Conservation (phyloP, 169 alveolate genomes). For the Plasmodium malariae region DNA sequence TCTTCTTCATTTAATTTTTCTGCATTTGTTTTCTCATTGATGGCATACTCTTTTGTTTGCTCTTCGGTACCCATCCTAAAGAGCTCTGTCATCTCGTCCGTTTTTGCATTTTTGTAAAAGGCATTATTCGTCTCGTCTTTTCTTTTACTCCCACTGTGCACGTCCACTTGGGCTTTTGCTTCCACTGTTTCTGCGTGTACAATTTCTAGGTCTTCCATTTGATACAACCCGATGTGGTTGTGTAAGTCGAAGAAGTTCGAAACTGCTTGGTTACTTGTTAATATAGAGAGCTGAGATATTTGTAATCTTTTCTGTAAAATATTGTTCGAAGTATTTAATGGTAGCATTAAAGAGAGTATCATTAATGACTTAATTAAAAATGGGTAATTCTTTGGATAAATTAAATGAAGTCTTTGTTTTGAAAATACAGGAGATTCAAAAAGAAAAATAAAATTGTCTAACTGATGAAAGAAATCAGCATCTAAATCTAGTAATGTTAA, state of each 20-base stretch:
- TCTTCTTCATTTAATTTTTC: constrained; percentile 43
- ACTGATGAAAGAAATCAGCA: constrained; percentile 79
- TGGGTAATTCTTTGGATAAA: constrained; percentile 82
- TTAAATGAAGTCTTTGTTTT: constrained; percentile 83
- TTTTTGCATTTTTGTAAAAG: background rate
- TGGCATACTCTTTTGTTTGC: constrained; percentile 34
- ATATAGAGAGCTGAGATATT: constrained; percentile 52
- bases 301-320: constrained; percentile 70
- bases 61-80: constrained; percentile 49
- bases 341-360: constrained; percentile 67
- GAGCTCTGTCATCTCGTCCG: constrained; percentile 8
- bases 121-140: background rate
- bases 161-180: background rate
- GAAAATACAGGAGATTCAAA: constrained; percentile 84
- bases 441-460: constrained; percentile 82
- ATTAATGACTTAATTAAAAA: constrained; percentile 81
- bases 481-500: constrained; percentile 37
- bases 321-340: constrained; percentile 63
- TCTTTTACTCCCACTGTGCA: too few species aligned
- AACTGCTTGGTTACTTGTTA: constrained; percentile 20
- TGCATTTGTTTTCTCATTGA: constrained; percentile 36
- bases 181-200: background rate
- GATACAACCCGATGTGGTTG: constrained; percentile 41
- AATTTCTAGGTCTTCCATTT: background rate
- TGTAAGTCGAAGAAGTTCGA: constrained; percentile 13